Conservation (phyloP, 1,284 basidiomycete species). For the Malassezia equina region DNA sequence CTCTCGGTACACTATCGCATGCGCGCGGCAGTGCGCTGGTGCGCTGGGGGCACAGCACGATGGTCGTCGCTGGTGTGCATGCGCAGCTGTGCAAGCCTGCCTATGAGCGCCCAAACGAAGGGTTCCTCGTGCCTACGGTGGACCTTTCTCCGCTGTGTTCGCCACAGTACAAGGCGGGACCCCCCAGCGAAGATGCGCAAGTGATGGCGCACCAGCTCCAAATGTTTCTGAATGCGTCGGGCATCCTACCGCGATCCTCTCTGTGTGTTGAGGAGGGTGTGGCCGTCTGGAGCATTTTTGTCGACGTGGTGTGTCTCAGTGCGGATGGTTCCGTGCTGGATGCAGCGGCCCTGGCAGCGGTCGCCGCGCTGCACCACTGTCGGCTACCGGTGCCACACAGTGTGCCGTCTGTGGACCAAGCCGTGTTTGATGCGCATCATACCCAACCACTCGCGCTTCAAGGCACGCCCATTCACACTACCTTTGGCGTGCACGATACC, state of each 20-base stretch:
- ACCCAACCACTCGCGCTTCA: slow-evolving; percentile 53
- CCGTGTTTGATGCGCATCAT: slow-evolving; percentile 54
- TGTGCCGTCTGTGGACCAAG: slow-evolving; percentile 59
- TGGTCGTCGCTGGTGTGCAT: slow-evolving; percentile 13
- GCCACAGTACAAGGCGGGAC: slow-evolving; percentile 83
- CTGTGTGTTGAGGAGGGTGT: slow-evolving; percentile 71
- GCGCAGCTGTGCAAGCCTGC: slow-evolving; percentile 4
- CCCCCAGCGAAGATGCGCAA: slow-evolving; percentile 54
- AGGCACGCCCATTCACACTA: slow-evolving; percentile 57
- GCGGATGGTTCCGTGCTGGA: slow-evolving; percentile 94
- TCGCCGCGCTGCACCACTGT: slow-evolving; percentile 72
- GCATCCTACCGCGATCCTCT: slow-evolving; percentile 56
- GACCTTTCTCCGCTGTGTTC: slow-evolving; percentile 87
- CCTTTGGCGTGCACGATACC: slow-evolving; percentile 68
- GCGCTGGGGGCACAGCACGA: slow-evolving; percentile 10
- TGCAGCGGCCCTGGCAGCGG: slow-evolving; percentile 73
- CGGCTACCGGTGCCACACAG: slow-evolving; percentile 57
- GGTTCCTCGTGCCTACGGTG: slow-evolving; percentile 57
- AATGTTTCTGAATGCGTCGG: slow-evolving; percentile 53
- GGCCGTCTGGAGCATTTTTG: slow-evolving; percentile 79
- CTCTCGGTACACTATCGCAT: slow-evolving; percentile 4
- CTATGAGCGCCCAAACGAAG: slow-evolving; percentile 8
- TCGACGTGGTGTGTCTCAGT: slow-evolving; percentile 88
- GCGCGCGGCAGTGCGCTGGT: slow-evolving; percentile 13
- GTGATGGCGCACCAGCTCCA: slow-evolving; percentile 48